Evolutionary conservation across 2,329 filamentous ascomycete genomes (phyloP).

Genomic region (Cladorrhinum sp.): DNA sequence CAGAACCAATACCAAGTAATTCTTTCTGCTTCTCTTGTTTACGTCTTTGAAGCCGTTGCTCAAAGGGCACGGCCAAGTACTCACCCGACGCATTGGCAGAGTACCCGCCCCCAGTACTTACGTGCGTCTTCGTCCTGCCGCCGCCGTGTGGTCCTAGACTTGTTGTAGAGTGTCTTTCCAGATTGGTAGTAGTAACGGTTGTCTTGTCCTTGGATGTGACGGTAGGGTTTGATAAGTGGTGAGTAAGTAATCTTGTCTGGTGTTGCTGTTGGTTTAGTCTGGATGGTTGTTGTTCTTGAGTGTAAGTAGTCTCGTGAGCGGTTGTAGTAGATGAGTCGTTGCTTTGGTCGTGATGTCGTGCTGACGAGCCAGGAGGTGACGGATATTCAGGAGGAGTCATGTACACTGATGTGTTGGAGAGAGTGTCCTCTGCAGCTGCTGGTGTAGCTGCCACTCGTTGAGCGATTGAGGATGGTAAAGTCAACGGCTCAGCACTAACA

Average conservation of each 20-base stretch:
- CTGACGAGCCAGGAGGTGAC: conserved; percentile 7
- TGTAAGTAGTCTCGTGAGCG: background rate
- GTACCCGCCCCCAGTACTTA: background rate
- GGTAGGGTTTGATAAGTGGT: background rate
- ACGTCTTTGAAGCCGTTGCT: background rate
- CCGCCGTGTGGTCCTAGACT: background rate
- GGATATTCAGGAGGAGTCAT: conserved; percentile 32
- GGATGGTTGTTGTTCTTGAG: background rate
- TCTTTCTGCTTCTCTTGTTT: background rate
- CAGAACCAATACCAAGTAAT: background rate
- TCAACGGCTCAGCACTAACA: conserved; percentile 40
- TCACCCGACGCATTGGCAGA: background rate
- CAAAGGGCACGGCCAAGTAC: background rate
- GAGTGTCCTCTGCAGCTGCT: conserved; percentile 20
- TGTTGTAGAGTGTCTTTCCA: background rate
- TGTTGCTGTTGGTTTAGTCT: background rate
- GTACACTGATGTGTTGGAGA: conserved; percentile 25
- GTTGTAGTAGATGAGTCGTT: background rate
- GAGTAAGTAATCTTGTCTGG: background rate
- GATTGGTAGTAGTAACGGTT: background rate
- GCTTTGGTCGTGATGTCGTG: background rate
- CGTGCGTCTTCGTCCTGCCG: background rate
- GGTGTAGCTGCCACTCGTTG: conserved; percentile 15
- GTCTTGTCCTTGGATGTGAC: background rate
- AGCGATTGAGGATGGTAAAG: conserved; percentile 37